Base-by-base conservation (phyloP, 1,139 yeast species). In the Geotrichum histeridarum region DNA sequence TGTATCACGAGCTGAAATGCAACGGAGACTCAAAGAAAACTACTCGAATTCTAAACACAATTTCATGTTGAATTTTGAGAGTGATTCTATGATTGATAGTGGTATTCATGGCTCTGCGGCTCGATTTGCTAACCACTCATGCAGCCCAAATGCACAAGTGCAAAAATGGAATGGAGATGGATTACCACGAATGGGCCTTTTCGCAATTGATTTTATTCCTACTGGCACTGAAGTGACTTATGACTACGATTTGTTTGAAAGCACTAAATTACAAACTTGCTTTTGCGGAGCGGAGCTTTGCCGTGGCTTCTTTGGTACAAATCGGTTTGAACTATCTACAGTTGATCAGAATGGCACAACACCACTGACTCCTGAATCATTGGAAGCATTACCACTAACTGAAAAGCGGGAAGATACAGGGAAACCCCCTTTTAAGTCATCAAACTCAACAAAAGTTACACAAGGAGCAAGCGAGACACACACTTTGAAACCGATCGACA, bases 81-180 rank as follows among this genome's bases (percentile, higher is more conserved):
- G 66, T 37, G 71, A 73, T 6, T 58, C 63, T 30, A 68, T 71
- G 5, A 71, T 74, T 48, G 77, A 74, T 59, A 64, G 70, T 15
- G 71, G 73, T 9, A 61, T 56, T 18, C 60, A 68, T 37, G 77
- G 77, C 1, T 72, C 76, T 0, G 70, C 67, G 2, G 77, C 77
- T 0, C 61, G 76, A 44, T 74, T 71, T 60, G 74, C 70, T 8
- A 74, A 74, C 58, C 78, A 74, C 54, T 73, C 77, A 0, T 74
- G 77, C 60, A 60, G 64, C 39, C 77, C 78, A 38, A 73, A 74
- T 54, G 63, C 71, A 22, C 70, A 66, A 46, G 70, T 74, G 69
- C 75, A 73, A 60, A 70, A 70, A 55, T 74, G 77, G 77, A 61
- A 59, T 36, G 74, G 73, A 27, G 61, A 70, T 41, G 70, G 68